phyloP scores from a whole-genome alignment of 495 filamentous ascomycete species.

The Saxispiralis lemnorum region DNA sequence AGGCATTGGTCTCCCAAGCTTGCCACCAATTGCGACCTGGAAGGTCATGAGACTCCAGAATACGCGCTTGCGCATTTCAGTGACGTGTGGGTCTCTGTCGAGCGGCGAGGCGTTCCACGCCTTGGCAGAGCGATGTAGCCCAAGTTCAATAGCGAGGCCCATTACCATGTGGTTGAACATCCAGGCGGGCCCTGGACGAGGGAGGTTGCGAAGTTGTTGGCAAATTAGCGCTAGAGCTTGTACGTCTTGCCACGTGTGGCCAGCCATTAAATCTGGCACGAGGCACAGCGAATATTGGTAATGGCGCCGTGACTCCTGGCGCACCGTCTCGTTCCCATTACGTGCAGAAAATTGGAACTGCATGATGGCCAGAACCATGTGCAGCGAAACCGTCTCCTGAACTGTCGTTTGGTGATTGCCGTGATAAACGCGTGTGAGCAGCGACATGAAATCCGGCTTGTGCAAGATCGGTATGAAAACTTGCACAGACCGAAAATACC shows the following conservation, averaged over 20 bases:
- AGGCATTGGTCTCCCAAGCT: slow-evolving; percentile 58
- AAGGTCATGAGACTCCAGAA: slow-evolving; percentile 55
- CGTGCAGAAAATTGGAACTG: slow-evolving; percentile 53
- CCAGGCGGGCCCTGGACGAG: slow-evolving; percentile 59
- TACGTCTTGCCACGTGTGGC: slow-evolving; percentile 42
- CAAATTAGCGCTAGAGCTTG: slow-evolving; percentile 56
- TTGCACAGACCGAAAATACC: slow-evolving; percentile 54
- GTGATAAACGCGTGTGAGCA: slow-evolving; percentile 29
- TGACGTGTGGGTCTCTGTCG: slow-evolving; percentile 25
- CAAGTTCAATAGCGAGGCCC: slow-evolving; percentile 49
- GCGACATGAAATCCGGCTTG: slow-evolving; percentile 46
- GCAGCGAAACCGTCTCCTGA: slow-evolving; percentile 50
- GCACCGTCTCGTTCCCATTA: slow-evolving; percentile 34
- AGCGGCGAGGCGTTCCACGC: slow-evolving; percentile 36
- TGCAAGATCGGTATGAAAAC: slow-evolving; percentile 58
- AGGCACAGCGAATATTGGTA: slow-evolving; percentile 56
- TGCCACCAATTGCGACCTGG: slow-evolving; percentile 47
- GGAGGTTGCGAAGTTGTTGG: slow-evolving; percentile 51
- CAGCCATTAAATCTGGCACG: slow-evolving; percentile 42
- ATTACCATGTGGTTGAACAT: slow-evolving; percentile 43
- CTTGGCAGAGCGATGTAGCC: slow-evolving; percentile 52
- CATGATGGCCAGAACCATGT: slow-evolving; percentile 63
- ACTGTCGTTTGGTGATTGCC: slow-evolving; percentile 27
- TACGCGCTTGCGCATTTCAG: slow-evolving; percentile 58
- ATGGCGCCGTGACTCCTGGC: slow-evolving; percentile 53